Evolutionary conservation across 495 filamentous ascomycete genomes (phyloP), one percentile per base, ranked within the genome.

Genomic region (Lepraria neglecta): DNA sequence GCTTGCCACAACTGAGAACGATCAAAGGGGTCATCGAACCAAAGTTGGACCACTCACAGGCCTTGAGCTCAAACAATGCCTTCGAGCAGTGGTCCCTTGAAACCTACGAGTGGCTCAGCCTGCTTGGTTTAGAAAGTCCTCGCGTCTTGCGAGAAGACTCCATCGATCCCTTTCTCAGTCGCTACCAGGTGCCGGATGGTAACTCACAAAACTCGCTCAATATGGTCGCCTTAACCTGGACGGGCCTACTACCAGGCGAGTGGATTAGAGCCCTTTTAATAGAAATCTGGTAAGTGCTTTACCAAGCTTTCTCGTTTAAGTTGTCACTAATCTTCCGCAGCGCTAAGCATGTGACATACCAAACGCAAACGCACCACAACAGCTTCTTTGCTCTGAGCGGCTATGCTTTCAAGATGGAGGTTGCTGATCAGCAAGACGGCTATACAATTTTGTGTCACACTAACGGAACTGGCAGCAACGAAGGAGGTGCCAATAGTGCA

Each of bases 51-150:
- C 77, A 14, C 33, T 71, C 74, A 10, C 54, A 72, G 6, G 70
- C 76, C 21, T 64, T 75, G 14, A 65, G 75, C 38, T 66, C 74
- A 0, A 64, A 76, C 17, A 70, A 67, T 9, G 80, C 82, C 6
- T 71, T 89, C 9, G 78, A 85, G 62, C 80, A 86, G 17, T 81
- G 80, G 65, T 81, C 83, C 33, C 78, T 80, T 3, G 82, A 87
- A 15, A 67, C 89, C 12, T 84, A 89, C 31, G 94, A 98, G 73
- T 98, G 91, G 90, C 74, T 97, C 3, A 86, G 86, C 28, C 76
- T 98, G 57, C 75, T 88, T 12, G 78, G 82, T 14, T 79, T 92
- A 3, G 70, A 78, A 15, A 95, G 91, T 27, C 85, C 88, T n/a
- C 82, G 91, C 31, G 71, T 97, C 6, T 71, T 73, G 17, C 73